These are phyloP conservation scores for Beauveria sp. DNA, from an alignment of 2,329 filamentous ascomycete genomes.

Conservation along the genomic window DNA sequence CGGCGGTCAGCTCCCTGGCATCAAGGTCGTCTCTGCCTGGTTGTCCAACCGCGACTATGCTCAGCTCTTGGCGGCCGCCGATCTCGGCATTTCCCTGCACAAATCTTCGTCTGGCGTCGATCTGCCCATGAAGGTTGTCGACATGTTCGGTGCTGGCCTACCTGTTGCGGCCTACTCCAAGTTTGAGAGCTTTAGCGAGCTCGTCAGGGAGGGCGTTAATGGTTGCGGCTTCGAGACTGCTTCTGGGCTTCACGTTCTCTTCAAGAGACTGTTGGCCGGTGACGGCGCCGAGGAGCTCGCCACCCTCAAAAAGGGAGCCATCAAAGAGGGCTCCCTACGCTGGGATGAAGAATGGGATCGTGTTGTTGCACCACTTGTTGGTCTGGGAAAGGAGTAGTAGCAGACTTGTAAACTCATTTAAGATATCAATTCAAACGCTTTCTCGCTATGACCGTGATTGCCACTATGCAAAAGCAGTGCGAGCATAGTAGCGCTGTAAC, in stretches of 20 bases:
- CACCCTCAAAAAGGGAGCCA: conserved; percentile 59
- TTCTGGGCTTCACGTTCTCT: conserved; percentile 53
- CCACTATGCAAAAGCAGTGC: not conserved
- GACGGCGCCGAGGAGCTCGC: conserved; percentile 46
- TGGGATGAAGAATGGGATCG: conserved; percentile 95
- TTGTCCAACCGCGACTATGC: conserved; percentile 81
- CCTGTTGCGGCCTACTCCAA: conserved; percentile 80
- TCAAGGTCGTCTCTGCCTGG: conserved; percentile 76
- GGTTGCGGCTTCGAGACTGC: conserved; percentile 76
- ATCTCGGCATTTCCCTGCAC: conserved; percentile 85
- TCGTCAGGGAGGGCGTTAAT: conserved; percentile 83
- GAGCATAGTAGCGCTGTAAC: not conserved
- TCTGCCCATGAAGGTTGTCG: conserved; percentile 97
- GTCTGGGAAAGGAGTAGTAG: conserved; percentile 24
- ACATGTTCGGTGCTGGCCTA: conserved; percentile 94
- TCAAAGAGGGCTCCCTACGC: conserved; percentile 63
- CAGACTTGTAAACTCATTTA: not conserved
- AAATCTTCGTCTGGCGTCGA: conserved; percentile 92
- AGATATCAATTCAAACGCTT: not conserved
- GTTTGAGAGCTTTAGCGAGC: conserved; percentile 82
- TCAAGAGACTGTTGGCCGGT: conserved; percentile 57
- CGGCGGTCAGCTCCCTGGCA: conserved; percentile 56
- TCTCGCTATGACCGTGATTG: not conserved
- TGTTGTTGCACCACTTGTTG: conserved; percentile 67
- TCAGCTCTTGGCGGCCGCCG: conserved; percentile 70